These are phyloP conservation scores for Arthrobotrys pseudoclavata DNA, from an alignment of 2,329 filamentous ascomycete genomes.

Conservation along the genomic window DNA sequence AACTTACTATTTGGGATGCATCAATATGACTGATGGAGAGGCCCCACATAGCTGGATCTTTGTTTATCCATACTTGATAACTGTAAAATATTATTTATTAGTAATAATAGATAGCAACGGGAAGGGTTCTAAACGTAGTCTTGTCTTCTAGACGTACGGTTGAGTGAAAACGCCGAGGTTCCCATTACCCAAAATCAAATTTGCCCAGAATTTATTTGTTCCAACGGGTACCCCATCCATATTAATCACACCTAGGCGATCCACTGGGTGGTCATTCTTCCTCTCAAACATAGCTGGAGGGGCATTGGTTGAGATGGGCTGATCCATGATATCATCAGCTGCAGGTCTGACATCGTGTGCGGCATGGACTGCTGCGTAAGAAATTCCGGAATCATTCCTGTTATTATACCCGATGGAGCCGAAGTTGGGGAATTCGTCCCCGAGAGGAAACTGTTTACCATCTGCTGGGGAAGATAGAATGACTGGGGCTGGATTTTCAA, in stretches of 20 bases:
- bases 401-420: not conserved
- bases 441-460: constrained; percentile 45
- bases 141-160: constrained; percentile 71
- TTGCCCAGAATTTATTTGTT: constrained; percentile 77
- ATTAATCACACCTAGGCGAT: constrained; percentile 69
- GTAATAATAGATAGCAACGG: not conserved
- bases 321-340: constrained; percentile 38
- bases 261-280: constrained; percentile 73
- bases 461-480: constrained; percentile 48
- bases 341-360: not conserved
- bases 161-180: constrained; percentile 49
- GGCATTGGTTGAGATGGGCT: constrained; percentile 71
- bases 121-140: too few relatives aligned
- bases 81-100: constrained; percentile 76
- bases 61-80: constrained; percentile 78
- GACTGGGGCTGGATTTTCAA: constrained; percentile 45
- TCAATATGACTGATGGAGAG: constrained; percentile 82
- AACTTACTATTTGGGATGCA: constrained; percentile 72
- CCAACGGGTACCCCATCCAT: constrained; percentile 70
- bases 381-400: constrained; percentile 3
- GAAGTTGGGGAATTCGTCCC: constrained; percentile 3
- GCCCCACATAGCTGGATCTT: constrained; percentile 79
- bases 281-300: constrained; percentile 70
- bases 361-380: not conserved
- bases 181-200: constrained; percentile 46